Conservation (phyloP, 257 asterid species). For the Solanum sitiens region DNA sequence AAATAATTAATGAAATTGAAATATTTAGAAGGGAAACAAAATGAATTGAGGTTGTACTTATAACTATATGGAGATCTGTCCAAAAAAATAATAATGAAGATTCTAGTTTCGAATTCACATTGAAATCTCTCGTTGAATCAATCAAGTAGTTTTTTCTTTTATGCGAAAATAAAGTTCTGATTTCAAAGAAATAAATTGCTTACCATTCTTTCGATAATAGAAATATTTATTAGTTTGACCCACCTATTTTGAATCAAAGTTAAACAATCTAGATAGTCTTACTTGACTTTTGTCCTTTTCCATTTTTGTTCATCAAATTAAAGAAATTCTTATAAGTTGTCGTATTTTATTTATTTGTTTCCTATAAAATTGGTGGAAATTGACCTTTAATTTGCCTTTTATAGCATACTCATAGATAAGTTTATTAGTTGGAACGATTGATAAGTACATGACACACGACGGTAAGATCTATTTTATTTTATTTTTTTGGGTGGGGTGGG, state of each 20-base stretch:
- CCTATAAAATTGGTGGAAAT: background rate
- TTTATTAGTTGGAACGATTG: background rate
- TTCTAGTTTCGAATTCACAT: too few relatives aligned
- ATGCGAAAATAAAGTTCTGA: background rate
- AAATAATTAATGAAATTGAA: background rate
- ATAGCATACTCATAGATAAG: background rate
- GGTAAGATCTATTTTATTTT: background rate
- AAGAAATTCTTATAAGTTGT: background rate
- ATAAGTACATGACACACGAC: background rate
- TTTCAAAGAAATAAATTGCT: rapidly evolving
- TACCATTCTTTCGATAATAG: rapidly evolving
- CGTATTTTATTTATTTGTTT: background rate
- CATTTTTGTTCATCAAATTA: too few relatives aligned
- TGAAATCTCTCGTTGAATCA: background rate
- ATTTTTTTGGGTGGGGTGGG: too few relatives aligned
- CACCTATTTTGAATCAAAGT: background rate
- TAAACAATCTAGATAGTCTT: too few relatives aligned
- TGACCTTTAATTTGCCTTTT: background rate
- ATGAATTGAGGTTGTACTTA: background rate
- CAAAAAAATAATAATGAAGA: too few relatives aligned
- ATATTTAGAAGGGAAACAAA: background rate
- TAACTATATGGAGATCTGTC: background rate
- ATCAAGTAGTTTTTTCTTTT: background rate
- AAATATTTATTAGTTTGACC: rapidly evolving
- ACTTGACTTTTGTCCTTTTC: too few relatives aligned